Conservation (phyloP, 805 yeast species). For the Saccharomycopsis fibuligera region DNA sequence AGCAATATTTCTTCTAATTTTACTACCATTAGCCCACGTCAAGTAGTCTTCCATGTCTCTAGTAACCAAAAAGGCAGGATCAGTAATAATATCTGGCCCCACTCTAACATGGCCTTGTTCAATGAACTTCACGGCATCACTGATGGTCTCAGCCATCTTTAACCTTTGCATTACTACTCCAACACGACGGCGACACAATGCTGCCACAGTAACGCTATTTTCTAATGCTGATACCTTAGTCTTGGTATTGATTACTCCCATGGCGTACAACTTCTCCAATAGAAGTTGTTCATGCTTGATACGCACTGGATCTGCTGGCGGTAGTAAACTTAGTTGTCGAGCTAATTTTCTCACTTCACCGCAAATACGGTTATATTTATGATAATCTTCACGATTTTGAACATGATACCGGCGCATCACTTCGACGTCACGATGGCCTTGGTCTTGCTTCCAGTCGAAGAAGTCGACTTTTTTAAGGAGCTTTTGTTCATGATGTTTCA, state of each 20-base stretch:
- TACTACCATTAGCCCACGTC: conserved; percentile 96
- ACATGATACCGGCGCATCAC: conserved; percentile 93
- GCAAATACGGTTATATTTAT: conserved; percentile 85
- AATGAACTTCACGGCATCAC: conserved; percentile 84
- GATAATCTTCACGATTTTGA: conserved; percentile 93
- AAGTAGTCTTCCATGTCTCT: conserved; percentile 92
- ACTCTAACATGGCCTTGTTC: conserved; percentile 98
- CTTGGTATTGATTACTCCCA: conserved; percentile 86
- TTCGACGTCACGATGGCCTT: conserved; percentile 91
- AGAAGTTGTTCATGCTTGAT: conserved; percentile 82
- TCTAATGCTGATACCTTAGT: conserved; percentile 89
- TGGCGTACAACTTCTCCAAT: conserved; percentile 76
- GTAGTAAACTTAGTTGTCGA: conserved; percentile 74
- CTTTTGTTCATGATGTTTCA: conserved; percentile 94
- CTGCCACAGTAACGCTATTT: conserved; percentile 86
- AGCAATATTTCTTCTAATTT: conserved; percentile 84
- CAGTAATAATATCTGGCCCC: conserved; percentile 93
- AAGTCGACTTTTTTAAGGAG: conserved; percentile 92
- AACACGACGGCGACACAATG: conserved; percentile 84
- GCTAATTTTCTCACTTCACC: conserved; percentile 89
- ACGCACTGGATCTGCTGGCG: conserved; percentile 82
- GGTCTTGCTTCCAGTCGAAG: conserved; percentile 95
- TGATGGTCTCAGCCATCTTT: conserved; percentile 85
- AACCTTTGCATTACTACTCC: conserved; percentile 93
- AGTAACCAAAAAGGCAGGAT: conserved; percentile 90